Conservation (phyloP, 371 early-diverging fungal species). For the Phascolomyces articulosus region DNA sequence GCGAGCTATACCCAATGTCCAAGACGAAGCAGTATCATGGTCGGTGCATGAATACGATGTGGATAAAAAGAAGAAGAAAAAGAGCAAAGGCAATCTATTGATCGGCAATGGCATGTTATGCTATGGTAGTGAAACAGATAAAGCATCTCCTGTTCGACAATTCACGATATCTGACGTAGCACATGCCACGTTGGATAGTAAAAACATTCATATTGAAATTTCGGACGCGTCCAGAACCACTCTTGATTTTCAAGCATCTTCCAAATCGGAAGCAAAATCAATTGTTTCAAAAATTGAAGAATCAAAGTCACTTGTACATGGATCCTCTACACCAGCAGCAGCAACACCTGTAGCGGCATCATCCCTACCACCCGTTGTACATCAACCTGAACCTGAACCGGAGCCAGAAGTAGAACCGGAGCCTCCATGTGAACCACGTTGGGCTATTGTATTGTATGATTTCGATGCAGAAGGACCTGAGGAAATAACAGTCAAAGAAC, state of each 20-base stretch:
- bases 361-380: conserved; percentile 22
- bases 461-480: conserved; percentile 78
- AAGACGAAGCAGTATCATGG: conserved; percentile 49
- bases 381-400: conserved; percentile 24
- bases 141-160: conserved; percentile 70
- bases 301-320: conserved; percentile 53
- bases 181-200: conserved; percentile 62
- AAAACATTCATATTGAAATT: conserved; percentile 65
- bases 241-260: conserved; percentile 69
- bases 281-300: conserved; percentile 65
- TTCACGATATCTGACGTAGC: conserved; percentile 65
- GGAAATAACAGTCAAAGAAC: conserved; percentile 73
- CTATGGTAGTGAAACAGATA: conserved; percentile 74
- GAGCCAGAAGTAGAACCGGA: conserved; percentile 30
- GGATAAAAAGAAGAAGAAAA: conserved; percentile 80
- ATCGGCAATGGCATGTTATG: conserved; percentile 69
- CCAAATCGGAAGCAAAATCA: conserved; percentile 72
- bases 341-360: conserved; percentile 17
- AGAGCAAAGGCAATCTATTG: conserved; percentile 72
- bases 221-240: conserved; percentile 55
- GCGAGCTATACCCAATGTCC: neutral
- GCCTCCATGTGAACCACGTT: conserved; percentile 51
- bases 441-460: conserved; percentile 78
- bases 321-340: conserved; percentile 25
- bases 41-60: conserved; percentile 59